Base-by-base conservation (phyloP, 2,329 filamentous ascomycete species). In the Teratosphaeriaceae sp. region DNA sequence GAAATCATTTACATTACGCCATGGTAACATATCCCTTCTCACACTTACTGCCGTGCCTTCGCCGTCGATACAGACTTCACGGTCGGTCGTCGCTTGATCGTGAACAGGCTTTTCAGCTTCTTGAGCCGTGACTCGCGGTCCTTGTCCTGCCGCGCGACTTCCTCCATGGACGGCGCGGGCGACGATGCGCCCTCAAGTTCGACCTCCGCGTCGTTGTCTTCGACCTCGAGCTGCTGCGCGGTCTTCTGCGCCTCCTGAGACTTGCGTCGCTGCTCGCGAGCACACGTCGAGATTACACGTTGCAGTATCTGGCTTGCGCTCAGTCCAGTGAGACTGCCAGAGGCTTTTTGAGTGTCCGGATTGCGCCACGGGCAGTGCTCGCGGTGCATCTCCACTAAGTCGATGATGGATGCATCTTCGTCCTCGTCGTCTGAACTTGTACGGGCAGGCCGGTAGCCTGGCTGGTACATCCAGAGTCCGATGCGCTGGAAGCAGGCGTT, bases 391-490 rank as follows among this genome's bases (percentile, higher is more conserved):
- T 62, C 52, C 3, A 61, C 34, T 4, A 65, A 53, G 42, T 65
- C 52, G 12, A 64, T 45, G 18, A 45, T 44, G 7, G 47, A 41
- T 4, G 42, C 3, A 7, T 47, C 50, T 2, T 49, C 39, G 13
- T 50, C 49, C 2, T 51, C 50, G 5, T 44, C 46, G 8, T 82
- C 63, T 8, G 44, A 24, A 5, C 16, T 36, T 22, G 42, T 6
- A n/a, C 46, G 48, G 20, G 51, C 34, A 5, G 49, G 44, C 16
- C 45, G 49, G 46, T 64, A 63, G 29, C 75, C 55, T 79, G 77
- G 63, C 82, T 88, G 62, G 63, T 94, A 97, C 71, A 98, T 84
- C 92, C 92, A 98, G 2, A 98, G 73, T 0, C 92, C 92, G 0
- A 97, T 72, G 1, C 89, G 80, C 46, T 92, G 81, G 58, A 94